phyloP scores from a whole-genome alignment of 768 basidiomycete genomes.

The Suillus hirtellus region DNA sequence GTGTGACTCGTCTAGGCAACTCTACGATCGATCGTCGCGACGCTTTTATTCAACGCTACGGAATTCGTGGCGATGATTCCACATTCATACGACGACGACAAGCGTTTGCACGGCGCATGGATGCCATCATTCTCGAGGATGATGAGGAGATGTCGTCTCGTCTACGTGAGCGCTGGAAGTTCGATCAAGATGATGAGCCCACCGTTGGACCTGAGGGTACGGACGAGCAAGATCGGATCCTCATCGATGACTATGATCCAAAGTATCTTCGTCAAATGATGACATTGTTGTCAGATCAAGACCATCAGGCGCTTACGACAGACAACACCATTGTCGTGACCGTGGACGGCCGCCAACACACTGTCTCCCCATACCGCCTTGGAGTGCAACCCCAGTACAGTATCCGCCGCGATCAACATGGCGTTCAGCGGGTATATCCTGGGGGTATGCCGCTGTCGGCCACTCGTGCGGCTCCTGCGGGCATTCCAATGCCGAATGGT shows the following conservation, averaged over 20 bases:
- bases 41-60: constrained; percentile 27
- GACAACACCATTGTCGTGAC: constrained; percentile 47
- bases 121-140: constrained; percentile 26
- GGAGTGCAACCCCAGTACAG: constrained; percentile 30
- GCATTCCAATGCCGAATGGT: constrained; percentile 38
- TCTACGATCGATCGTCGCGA: constrained; percentile 71
- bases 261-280: constrained; percentile 59
- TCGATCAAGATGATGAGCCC: constrained; percentile 64
- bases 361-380: constrained; percentile 49
- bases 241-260: constrained; percentile 72
- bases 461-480: constrained; percentile 21
- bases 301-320: constrained; percentile 49
- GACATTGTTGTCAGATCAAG: constrained; percentile 56
- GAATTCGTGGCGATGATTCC: constrained; percentile 18
- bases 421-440: constrained; percentile 20
- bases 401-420: constrained; percentile 28
- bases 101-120: constrained; percentile 29
- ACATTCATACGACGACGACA: constrained; percentile 11
- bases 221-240: constrained; percentile 66
- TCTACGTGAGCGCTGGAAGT: constrained; percentile 64
- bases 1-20: constrained; percentile 83
- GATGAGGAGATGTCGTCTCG: constrained; percentile 44
- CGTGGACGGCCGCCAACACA: constrained; percentile 51
- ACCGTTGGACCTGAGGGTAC: constrained; percentile 54
- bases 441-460: constrained; percentile 29